Percentiles rank a stretch among this genome's conserved stretches.
Conservation (phyloP, 108 stramenopile genomes). For the Hondaea fermentalgiana region DNA sequence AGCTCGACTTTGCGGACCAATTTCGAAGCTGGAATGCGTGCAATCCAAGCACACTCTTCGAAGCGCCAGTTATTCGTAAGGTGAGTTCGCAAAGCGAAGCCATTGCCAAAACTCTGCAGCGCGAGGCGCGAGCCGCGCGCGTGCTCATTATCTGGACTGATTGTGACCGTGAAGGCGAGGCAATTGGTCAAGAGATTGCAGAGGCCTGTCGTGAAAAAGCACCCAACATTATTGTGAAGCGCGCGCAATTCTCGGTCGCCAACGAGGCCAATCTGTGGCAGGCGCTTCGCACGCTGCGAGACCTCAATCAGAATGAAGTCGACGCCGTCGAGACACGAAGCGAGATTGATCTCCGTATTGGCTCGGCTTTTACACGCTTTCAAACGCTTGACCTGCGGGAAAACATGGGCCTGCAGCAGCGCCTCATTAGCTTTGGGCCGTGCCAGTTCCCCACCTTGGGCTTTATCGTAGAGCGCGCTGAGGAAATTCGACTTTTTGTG, state of each 20-base stretch:
- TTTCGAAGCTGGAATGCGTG: conserved; percentile 79
- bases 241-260: conserved; percentile 88
- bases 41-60: conserved; percentile 69
- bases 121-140: conserved; percentile 17
- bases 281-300: conserved; percentile 67
- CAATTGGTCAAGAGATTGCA: conserved; percentile 88
- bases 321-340: conserved; percentile 85
- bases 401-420: conserved; percentile 64
- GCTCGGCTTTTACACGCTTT: conserved; percentile 87
- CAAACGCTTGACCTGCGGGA: conserved; percentile 79
- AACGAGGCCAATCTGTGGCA: conserved; percentile 77
- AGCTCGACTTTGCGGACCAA: conserved; percentile 75
- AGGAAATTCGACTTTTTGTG: conserved; percentile 83
- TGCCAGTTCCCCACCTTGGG: conserved; percentile 95
- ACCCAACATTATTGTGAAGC: conserved; percentile 56
- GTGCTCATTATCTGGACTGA: conserved; percentile 92
- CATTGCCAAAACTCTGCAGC: conserved; percentile 29
- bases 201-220: conserved; percentile 66
- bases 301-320: conserved; percentile 73
- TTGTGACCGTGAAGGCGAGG: conserved; percentile 96
- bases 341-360: conserved; percentile 90
- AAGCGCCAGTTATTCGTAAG: conserved; percentile 25
- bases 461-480: conserved; percentile 85
- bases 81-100: conserved; percentile 23
- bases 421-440: conserved; percentile 79